Percentiles rank a stretch among this genome's conserved stretches.
Conservation (phyloP, 805 yeast species). For the Millerozyma acaciae region DNA sequence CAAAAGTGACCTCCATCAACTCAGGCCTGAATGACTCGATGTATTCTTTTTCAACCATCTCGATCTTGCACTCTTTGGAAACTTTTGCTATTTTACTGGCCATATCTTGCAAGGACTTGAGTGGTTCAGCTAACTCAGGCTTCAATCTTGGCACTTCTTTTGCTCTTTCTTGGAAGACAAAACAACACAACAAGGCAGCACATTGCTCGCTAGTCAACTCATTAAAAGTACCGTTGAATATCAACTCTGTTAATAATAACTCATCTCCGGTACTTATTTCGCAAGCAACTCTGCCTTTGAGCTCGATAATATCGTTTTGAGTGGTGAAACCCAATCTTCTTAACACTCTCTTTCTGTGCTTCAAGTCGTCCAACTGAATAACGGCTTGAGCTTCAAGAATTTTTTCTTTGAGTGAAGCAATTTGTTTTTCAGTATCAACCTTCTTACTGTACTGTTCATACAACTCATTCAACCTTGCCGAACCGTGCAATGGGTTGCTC, state of each 20-base stretch:
- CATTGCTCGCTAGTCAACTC: slow-evolving; percentile 85
- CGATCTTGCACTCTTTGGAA: slow-evolving; percentile 85
- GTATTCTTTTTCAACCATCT: slow-evolving; percentile 86
- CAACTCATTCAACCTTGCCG: slow-evolving; percentile 56
- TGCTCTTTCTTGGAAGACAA: slow-evolving; percentile 94
- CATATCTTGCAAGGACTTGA: slow-evolving; percentile 82
- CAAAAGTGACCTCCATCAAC: slow-evolving; percentile 92
- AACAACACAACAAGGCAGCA: slow-evolving; percentile 89
- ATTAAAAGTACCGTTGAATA: slow-evolving; percentile 92
- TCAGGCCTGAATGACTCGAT: slow-evolving; percentile 89
- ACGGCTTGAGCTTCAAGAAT: slow-evolving; percentile 85
- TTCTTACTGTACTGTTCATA: slow-evolving; percentile 66
- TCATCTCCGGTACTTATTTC: slow-evolving; percentile 93
- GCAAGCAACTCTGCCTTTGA: slow-evolving; percentile 97
- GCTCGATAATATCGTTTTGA: slow-evolving; percentile 82
- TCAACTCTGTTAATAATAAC: slow-evolving; percentile 79
- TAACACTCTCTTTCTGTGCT: slow-evolving; percentile 87
- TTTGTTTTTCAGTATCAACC: slow-evolving; percentile 55
- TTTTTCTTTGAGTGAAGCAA: slow-evolving; percentile 57
- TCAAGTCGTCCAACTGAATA: slow-evolving; percentile 89
- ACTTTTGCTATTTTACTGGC: slow-evolving; percentile 88
- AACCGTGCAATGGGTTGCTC: slow-evolving; percentile 63
- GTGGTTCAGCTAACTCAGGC: slow-evolving; percentile 90
- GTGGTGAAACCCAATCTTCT: slow-evolving; percentile 90
- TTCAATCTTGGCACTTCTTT: slow-evolving; percentile 82